These are phyloP conservation scores for Nelumbo lutea DNA, from an alignment of 164 flowering plant genomes.

Conservation along the genomic window DNA sequence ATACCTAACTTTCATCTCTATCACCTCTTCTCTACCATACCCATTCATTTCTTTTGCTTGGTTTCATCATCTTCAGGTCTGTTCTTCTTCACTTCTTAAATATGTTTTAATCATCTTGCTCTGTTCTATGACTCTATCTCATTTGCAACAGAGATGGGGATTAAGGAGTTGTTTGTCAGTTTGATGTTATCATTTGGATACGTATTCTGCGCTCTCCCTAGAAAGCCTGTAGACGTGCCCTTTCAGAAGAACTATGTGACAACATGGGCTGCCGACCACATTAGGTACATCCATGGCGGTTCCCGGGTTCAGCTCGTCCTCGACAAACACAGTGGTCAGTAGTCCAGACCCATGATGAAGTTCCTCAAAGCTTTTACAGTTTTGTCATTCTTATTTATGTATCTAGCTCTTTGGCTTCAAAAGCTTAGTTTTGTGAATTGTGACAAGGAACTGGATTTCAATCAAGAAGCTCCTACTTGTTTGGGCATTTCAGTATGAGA, in stretches of 20 bases:
- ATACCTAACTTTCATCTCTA: too few species aligned
- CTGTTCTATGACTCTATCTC: background rate
- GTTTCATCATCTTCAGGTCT: too few species aligned
- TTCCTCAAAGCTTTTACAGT: background rate
- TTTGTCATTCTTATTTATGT: background rate
- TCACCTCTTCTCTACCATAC: too few species aligned
- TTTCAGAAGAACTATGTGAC: slow-evolving; percentile 54
- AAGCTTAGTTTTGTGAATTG: background rate
- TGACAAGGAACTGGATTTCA: slow-evolving; percentile 68
- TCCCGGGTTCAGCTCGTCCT: slow-evolving; percentile 44
- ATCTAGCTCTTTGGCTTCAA: background rate
- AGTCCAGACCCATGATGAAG: background rate
- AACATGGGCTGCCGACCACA: slow-evolving; percentile 60
- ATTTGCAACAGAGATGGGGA: background rate
- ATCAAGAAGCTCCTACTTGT: slow-evolving; percentile 56
- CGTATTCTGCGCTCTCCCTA: slow-evolving; percentile 35
- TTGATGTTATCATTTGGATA: background rate
- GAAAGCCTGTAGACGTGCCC: slow-evolving; percentile 46
- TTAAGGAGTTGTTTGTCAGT: background rate
- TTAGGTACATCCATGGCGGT: slow-evolving; percentile 60
- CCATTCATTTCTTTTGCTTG: too few species aligned
- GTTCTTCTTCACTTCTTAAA: slow-evolving; percentile 5
- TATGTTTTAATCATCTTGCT: background rate
- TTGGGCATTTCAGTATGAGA: slow-evolving; percentile 25
- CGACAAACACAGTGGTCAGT: slow-evolving; percentile 52